Percentiles rank a stretch among this genome's conserved stretches.
These are phyloP conservation scores for Komagataea norvegica DNA, from an alignment of 1,139 yeast genomes.

Conservation along the genomic window DNA sequence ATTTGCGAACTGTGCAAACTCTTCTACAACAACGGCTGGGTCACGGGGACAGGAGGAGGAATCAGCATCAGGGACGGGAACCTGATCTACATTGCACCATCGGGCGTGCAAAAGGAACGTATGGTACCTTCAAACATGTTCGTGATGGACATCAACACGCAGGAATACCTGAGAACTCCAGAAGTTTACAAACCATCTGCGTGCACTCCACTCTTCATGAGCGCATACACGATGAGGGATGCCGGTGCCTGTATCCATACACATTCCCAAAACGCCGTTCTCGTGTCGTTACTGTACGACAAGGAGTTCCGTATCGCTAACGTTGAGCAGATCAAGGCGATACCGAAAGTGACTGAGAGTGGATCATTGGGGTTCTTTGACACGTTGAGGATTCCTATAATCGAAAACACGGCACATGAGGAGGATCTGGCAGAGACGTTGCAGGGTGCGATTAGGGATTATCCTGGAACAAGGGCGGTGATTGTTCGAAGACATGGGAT, in stretches of 20 bases:
- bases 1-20: slow-evolving; percentile 77
- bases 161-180: slow-evolving; percentile 58
- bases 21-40: slow-evolving; percentile 84
- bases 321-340: slow-evolving; percentile 90
- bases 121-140: slow-evolving; percentile 80
- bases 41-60: slow-evolving; percentile 96
- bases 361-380: slow-evolving; percentile 74
- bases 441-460: slow-evolving; percentile 54
- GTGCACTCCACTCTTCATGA: slow-evolving; percentile 83
- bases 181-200: slow-evolving; percentile 77
- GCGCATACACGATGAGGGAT: slow-evolving; percentile 62
- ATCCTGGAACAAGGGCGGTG: slow-evolving; percentile 81
- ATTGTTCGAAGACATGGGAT: slow-evolving; percentile 91
- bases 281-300: slow-evolving; percentile 68
- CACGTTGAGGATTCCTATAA: slow-evolving; percentile 77
- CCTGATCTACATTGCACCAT: slow-evolving; percentile 76
- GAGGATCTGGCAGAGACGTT: slow-evolving; percentile 74
- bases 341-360: slow-evolving; percentile 47
- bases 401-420: slow-evolving; percentile 85
- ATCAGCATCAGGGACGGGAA: slow-evolving; percentile 63
- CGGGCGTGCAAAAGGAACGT: slow-evolving; percentile 92
- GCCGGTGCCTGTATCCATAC: slow-evolving; percentile 97
- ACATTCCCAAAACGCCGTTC: slow-evolving; percentile 84
- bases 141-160: slow-evolving; percentile 58
- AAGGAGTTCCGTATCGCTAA: slow-evolving; percentile 71